phyloP scores from a whole-genome alignment of 495 filamentous ascomycete genomes.

The Tuber microsphaerosporum region DNA sequence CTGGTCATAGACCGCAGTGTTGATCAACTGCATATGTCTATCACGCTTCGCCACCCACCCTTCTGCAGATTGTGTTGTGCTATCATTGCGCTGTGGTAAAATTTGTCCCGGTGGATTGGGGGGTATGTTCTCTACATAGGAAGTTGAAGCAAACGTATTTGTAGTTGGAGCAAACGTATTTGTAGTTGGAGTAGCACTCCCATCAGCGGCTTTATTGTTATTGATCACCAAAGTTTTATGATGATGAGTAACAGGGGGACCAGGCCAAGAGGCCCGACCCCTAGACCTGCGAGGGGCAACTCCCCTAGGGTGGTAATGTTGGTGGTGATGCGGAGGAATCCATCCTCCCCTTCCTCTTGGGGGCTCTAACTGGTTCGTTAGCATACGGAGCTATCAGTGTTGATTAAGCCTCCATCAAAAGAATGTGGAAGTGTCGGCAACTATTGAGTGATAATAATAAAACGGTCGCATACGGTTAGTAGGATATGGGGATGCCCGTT shows the following conservation, averaged over 20 bases:
- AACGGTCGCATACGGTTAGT: conserved; percentile 33
- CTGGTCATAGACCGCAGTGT: conserved; percentile 72
- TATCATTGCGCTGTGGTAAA: conserved; percentile 1
- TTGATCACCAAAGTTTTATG: conserved; percentile 41
- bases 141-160: conserved; percentile 21
- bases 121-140: background rate
- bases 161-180: conserved; percentile 32
- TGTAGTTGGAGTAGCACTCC: conserved; percentile 24
- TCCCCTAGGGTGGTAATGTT: conserved; percentile 43
- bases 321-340: conserved; percentile 11
- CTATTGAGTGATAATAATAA: conserved; percentile 5
- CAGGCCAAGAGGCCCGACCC: conserved; percentile 43
- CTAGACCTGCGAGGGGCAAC: conserved; percentile 45
- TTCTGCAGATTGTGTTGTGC: conserved; percentile 11
- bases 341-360: conserved; percentile 30
- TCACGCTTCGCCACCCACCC: conserved; percentile 73
- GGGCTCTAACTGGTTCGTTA: conserved; percentile 18
- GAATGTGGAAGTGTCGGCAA: conserved; percentile 3
- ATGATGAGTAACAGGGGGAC: conserved; percentile 40
- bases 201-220: conserved; percentile 28
- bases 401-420: conserved; percentile 4
- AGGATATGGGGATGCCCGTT: conserved; percentile 30
- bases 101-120: background rate
- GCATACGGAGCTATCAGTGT: conserved; percentile 6
- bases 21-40: conserved; percentile 84